Conservation (phyloP, 805 yeast species). For the Candida krabiensis region DNA sequence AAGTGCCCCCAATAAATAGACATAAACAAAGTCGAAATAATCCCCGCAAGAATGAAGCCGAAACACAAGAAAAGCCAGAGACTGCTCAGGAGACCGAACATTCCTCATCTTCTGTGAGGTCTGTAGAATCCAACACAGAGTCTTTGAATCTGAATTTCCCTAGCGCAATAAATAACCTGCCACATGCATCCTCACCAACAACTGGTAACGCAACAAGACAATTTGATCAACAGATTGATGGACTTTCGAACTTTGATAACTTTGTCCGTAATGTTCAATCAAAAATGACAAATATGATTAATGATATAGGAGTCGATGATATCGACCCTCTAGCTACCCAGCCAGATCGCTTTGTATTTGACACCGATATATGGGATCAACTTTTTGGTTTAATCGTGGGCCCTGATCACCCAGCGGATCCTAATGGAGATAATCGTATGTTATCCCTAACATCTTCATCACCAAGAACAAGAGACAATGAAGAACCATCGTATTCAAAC, state of each 20-base stretch:
- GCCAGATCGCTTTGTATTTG: slow-evolving; percentile 3
- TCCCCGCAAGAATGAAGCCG: neutral
- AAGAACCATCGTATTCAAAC: neutral
- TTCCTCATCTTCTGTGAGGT: too few species aligned
- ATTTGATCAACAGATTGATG: too few species aligned
- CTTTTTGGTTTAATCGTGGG: slow-evolving; percentile 13
- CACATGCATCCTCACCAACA: too few species aligned
- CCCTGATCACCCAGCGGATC: neutral
- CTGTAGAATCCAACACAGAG: too few species aligned
- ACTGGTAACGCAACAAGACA: too few species aligned
- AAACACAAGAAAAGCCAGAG: neutral
- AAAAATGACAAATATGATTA: neutral
- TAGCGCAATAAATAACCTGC: too few species aligned
- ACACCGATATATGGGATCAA: slow-evolving; percentile 13
- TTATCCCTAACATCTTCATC: slow-evolving; percentile 3
- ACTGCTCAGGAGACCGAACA: slow-evolving; percentile 1
- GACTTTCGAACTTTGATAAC: neutral
- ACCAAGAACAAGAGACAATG: neutral
- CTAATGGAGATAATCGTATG: neutral
- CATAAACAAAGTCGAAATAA: slow-evolving; percentile 8
- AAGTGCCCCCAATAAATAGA: slow-evolving; percentile 16
- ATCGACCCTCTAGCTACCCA: slow-evolving; percentile 1
- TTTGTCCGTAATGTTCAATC: neutral
- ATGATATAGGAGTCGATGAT: neutral
- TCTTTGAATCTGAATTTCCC: too few species aligned